phyloP scores from a whole-genome alignment of 2,329 filamentous ascomycete genomes.

The Clonostachys rosea region DNA sequence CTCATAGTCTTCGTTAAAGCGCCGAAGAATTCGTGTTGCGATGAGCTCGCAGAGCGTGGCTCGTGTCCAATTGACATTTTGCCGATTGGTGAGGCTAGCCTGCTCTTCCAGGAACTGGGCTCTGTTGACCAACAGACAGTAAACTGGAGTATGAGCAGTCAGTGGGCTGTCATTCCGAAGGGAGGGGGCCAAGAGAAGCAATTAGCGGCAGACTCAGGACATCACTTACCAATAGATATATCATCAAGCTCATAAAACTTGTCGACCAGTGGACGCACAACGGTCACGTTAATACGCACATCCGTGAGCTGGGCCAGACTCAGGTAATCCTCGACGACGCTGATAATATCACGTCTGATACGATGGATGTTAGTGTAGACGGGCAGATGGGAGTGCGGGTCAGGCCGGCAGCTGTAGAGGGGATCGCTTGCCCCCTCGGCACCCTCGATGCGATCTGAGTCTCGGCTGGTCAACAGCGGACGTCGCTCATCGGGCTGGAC shows the following conservation, averaged over 20 bases:
- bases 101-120: conserved; percentile 78
- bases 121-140: conserved; percentile 78
- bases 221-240: conserved; percentile 63
- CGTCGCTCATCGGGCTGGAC: conserved; percentile 22
- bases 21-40: conserved; percentile 70
- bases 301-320: conserved; percentile 74
- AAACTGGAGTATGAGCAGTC: conserved; percentile 44
- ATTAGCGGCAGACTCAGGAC: background rate
- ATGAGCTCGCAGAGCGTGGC: conserved; percentile 78
- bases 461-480: conserved; percentile 24
- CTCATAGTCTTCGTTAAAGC: conserved; percentile 73
- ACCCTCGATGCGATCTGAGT: conserved; percentile 18
- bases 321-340: conserved; percentile 57
- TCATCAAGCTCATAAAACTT: conserved; percentile 76
- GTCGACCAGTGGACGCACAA: conserved; percentile 79
- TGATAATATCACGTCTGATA: conserved; percentile 59
- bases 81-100: conserved; percentile 67
- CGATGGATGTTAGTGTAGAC: conserved; percentile 77
- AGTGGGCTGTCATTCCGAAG: conserved; percentile 3
- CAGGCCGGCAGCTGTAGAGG: conserved; percentile 48
- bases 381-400: conserved; percentile 59
- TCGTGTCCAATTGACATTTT: conserved; percentile 75
- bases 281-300: conserved; percentile 74
- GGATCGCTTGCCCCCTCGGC: conserved; percentile 11
- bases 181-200: background rate